Conservation (phyloP, 2,329 filamentous ascomycete species). For the Calonectria pseudoreteaudii region DNA sequence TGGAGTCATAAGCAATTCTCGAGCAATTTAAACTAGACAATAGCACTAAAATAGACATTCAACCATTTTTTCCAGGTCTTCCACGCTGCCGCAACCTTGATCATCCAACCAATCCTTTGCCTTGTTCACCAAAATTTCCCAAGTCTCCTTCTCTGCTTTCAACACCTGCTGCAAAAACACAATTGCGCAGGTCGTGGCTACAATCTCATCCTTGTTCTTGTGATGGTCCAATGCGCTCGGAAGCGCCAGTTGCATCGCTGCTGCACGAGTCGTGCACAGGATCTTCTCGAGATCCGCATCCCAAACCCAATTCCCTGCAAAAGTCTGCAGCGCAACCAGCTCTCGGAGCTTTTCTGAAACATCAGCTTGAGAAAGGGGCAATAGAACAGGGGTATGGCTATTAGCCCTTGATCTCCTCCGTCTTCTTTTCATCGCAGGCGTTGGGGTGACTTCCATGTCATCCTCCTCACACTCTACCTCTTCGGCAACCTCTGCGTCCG, state of each 20-base stretch:
- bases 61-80: neutral
- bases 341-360: slow-evolving; percentile 7
- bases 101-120: slow-evolving; percentile 61
- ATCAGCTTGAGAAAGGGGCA: neutral
- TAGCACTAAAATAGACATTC: neutral
- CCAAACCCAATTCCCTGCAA: slow-evolving; percentile 47
- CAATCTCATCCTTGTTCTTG: slow-evolving; percentile 11
- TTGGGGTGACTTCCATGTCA: neutral
- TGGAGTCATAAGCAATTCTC: neutral
- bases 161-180: slow-evolving; percentile 58
- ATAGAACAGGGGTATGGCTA: neutral
- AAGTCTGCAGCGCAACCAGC: slow-evolving; percentile 65
- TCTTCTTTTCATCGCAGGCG: neutral
- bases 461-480: neutral
- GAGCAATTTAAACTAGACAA: neutral
- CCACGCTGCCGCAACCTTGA: slow-evolving; percentile 20
- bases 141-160: slow-evolving; percentile 61
- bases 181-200: slow-evolving; percentile 45
- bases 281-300: slow-evolving; percentile 39
- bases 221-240: neutral
- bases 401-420: neutral
- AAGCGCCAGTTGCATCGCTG: slow-evolving; percentile 9
- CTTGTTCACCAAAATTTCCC: slow-evolving; percentile 74
- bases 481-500: neutral
- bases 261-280: slow-evolving; percentile 34